Evolutionary conservation across 108 stramenopile genomes (phyloP).

Genomic region (Epithemia pelagica): DNA sequence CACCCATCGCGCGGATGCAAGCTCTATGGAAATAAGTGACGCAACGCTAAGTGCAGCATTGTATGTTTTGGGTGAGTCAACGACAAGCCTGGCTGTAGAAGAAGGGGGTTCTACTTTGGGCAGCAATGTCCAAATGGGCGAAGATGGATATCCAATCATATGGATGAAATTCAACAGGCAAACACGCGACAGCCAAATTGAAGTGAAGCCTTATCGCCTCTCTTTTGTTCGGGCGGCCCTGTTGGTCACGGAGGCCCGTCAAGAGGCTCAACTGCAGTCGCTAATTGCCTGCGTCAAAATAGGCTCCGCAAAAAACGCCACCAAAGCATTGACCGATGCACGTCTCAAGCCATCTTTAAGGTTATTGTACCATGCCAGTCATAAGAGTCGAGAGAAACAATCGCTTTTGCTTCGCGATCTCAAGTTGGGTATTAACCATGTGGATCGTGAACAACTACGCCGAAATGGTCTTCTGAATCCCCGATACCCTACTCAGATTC

Average conservation of each 20-base stretch:
- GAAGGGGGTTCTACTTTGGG: neutral
- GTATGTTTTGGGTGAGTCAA: conserved; percentile 34
- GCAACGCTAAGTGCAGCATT: conserved; percentile 59
- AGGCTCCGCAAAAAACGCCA: conserved; percentile 73
- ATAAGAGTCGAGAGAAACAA: conserved; percentile 45
- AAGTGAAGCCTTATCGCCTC: conserved; percentile 64
- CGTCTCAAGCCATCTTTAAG: conserved; percentile 57
- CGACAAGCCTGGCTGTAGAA: neutral
- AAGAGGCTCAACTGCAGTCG: conserved; percentile 71
- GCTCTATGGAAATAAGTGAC: conserved; percentile 71
- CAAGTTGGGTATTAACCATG: conserved; percentile 72
- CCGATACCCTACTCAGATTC: conserved; percentile 59
- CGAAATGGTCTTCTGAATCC: conserved; percentile 71
- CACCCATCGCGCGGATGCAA: conserved; percentile 71
- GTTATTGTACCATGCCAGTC: conserved; percentile 63
- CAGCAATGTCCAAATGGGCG: conserved; percentile 36
- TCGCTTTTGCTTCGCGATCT: conserved; percentile 63
- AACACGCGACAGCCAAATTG: conserved; percentile 25
- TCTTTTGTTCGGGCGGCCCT: conserved; percentile 80
- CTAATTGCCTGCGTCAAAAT: conserved; percentile 55
- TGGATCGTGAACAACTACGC: conserved; percentile 72
- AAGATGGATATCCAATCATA: conserved; percentile 53
- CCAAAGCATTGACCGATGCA: conserved; percentile 59
- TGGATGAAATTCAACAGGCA: conserved; percentile 34
- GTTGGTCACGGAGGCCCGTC: conserved; percentile 56